Percentiles rank a stretch among this genome's conserved stretches.
Conservation (phyloP, 2,329 filamentous ascomycete species). For the Drechslerella stenobrocha region DNA sequence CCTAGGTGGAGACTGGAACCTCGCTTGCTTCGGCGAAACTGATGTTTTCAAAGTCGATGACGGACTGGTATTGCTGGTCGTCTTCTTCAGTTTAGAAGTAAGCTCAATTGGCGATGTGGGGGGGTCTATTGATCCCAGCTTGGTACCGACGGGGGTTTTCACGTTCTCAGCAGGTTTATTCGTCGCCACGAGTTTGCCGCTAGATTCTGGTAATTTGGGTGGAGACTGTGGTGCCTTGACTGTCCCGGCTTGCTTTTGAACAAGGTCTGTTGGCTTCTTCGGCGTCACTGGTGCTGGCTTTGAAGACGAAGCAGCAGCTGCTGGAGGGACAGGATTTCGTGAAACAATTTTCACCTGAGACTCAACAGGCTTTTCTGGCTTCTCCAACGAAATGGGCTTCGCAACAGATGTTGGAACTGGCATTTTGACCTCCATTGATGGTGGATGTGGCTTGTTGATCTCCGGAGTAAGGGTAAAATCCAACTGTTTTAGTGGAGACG, state of each 20-base stretch:
- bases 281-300: not conserved
- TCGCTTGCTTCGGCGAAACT: conserved; percentile 38
- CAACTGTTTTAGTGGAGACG: conserved; percentile 25
- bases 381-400: conserved; percentile 43
- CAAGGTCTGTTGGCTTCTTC: not conserved
- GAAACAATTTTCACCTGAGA: conserved; percentile 45
- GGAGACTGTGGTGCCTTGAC: conserved; percentile 8
- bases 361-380: conserved; percentile 38
- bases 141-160: conserved; percentile 2
- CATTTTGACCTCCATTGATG: conserved; percentile 39
- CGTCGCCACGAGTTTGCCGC: conserved; percentile 6
- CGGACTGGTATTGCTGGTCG: conserved; percentile 12
- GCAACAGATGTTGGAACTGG: conserved; percentile 41
- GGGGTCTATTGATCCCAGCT: not conserved
- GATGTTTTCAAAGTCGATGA: conserved; percentile 19
- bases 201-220: not conserved
- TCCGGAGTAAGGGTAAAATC: conserved; percentile 36
- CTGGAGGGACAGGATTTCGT: conserved; percentile 9
- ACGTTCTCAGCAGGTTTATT: conserved; percentile 7
- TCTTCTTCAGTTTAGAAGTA: conserved; percentile 41
- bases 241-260: conserved; percentile 5
- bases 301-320: conserved; percentile 18
- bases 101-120: conserved; percentile 32
- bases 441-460: conserved; percentile 30
- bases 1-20: conserved; percentile 37